A percentile compares a stretch with the other conserved stretches of the same genome.
Conservation (phyloP, 1,284 basidiomycete genomes). For the Papiliotrema flavescens region DNA sequence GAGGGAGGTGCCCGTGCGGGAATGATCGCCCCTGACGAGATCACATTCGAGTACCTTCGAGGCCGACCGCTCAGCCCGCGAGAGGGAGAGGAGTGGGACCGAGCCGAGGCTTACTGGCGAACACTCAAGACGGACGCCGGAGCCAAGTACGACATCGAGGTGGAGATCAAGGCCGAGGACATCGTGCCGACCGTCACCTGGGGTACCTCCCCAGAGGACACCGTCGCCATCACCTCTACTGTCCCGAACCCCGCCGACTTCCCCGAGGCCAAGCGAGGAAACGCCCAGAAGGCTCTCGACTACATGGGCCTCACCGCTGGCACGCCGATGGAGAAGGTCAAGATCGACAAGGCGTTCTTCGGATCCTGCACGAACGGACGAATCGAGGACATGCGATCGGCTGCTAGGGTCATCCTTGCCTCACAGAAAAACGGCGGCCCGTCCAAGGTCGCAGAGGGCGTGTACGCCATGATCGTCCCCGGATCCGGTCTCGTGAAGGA, state of each 20-base stretch:
- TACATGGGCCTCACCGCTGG: slow-evolving; percentile 90
- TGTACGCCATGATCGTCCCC: slow-evolving; percentile 92
- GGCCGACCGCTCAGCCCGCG: slow-evolving; percentile 77
- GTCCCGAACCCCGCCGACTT: slow-evolving; percentile 78
- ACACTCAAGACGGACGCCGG: slow-evolving; percentile 79
- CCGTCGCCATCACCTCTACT: slow-evolving; percentile 76
- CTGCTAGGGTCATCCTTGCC: slow-evolving; percentile 70
- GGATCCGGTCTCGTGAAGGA: slow-evolving; percentile 92
- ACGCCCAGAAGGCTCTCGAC: slow-evolving; percentile 73
- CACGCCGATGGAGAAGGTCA: slow-evolving; percentile 78
- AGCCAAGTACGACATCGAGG: slow-evolving; percentile 83
- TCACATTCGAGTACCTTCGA: slow-evolving; percentile 83
- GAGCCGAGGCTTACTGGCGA: slow-evolving; percentile 83
- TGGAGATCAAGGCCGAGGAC: slow-evolving; percentile 80
- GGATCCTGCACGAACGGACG: slow-evolving; percentile 97
- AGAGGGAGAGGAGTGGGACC: slow-evolving; percentile 80
- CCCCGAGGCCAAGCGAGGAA: slow-evolving; percentile 65
- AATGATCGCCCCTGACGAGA: slow-evolving; percentile 91
- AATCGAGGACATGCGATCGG: slow-evolving; percentile 90
- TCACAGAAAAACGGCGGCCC: slow-evolving; percentile 45
- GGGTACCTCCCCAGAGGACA: slow-evolving; percentile 94
- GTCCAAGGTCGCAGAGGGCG: slow-evolving; percentile 66
- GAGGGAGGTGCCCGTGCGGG: slow-evolving; percentile 93
- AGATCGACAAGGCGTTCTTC: slow-evolving; percentile 91
- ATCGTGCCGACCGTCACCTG: slow-evolving; percentile 94